Evolutionary conservation across 2,329 filamentous ascomycete genomes (phyloP).

Genomic region (Cordyceps fumosorosea): DNA sequence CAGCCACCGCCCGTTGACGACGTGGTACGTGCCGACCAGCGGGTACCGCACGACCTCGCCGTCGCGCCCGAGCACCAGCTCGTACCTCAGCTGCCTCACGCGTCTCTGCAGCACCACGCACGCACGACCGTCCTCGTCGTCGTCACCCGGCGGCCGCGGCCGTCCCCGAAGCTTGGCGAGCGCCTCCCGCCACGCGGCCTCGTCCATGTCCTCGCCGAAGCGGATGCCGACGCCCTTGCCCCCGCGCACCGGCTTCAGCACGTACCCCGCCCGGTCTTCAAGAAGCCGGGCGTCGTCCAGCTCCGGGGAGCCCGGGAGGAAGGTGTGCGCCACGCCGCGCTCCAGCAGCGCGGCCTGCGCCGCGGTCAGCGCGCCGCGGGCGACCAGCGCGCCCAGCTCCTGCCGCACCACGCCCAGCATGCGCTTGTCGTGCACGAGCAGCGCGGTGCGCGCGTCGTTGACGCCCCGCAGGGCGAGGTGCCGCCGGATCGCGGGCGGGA

Average conservation of each 20-base stretch:
- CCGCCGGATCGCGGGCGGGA: constrained; percentile 19
- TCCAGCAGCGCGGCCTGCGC: constrained; percentile 22
- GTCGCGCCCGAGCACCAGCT: constrained; percentile 23
- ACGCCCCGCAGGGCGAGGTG: constrained; percentile 31
- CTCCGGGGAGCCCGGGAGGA: constrained; percentile 24
- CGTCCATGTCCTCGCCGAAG: constrained; percentile 30
- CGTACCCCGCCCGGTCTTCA: constrained; percentile 18
- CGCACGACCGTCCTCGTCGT: background rate
- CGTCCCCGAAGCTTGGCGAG: constrained; percentile 17
- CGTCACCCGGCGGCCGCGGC: background rate
- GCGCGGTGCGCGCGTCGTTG: constrained; percentile 34
- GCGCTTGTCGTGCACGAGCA: constrained; percentile 36
- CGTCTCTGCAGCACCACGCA: constrained; percentile 25
- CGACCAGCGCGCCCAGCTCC: constrained; percentile 24
- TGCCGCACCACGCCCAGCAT: constrained; percentile 34
- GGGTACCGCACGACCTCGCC: constrained; percentile 22
- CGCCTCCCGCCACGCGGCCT: background rate
- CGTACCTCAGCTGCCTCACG: constrained; percentile 25
- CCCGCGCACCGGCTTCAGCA: constrained; percentile 32
- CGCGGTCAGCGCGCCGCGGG: constrained; percentile 20
- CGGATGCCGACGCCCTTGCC: constrained; percentile 34
- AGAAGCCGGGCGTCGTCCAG: constrained; percentile 18
- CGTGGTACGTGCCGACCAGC: constrained; percentile 29
- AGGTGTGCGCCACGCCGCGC: constrained; percentile 27
- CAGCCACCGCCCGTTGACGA: constrained; percentile 22